Conservation (phyloP, 495 filamentous ascomycete genomes). For the Gamarada debralockiae region DNA sequence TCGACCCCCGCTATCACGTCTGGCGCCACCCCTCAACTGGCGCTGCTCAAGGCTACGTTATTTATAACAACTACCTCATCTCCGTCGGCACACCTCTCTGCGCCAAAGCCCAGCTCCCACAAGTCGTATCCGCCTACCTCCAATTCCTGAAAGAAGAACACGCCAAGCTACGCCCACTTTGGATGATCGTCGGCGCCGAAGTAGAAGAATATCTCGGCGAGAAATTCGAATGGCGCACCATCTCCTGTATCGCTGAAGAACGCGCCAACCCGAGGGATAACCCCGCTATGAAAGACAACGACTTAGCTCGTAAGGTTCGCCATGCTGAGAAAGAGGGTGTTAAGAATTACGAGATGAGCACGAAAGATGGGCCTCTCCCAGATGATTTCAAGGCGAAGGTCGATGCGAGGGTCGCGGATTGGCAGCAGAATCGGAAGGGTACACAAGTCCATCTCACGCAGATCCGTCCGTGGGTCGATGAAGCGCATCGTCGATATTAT, state of each 20-base stretch:
- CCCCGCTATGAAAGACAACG: conserved; percentile 27
- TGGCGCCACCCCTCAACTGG: conserved; percentile 76
- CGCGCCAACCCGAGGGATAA: conserved; percentile 57
- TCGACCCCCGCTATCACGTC: conserved; percentile 76
- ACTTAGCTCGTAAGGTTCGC: conserved; percentile 66
- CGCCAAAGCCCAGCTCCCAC: conserved; percentile 63
- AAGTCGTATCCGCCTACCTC: conserved; percentile 68
- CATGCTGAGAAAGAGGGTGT: conserved; percentile 76
- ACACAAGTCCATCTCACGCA: conserved; percentile 82
- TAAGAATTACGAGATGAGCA: conserved; percentile 61
- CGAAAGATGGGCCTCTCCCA: conserved; percentile 51
- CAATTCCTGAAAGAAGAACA: conserved; percentile 64
- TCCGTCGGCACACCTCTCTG: conserved; percentile 81
- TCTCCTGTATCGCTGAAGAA: conserved; percentile 82
- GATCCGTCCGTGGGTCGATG: conserved; percentile 76
- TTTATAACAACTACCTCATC: conserved; percentile 66
- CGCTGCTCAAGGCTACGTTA: conserved; percentile 74
- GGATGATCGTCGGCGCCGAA: conserved; percentile 67
- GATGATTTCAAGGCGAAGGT: conserved; percentile 60
- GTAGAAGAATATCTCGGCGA: conserved; percentile 71
- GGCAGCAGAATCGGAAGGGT: conserved; percentile 74
- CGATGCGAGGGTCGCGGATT: conserved; percentile 70
- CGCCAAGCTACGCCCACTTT: conserved; percentile 67
- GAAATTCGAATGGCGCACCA: conserved; percentile 75
- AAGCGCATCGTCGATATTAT: conserved; percentile 74